Base-by-base conservation (phyloP, 2,329 filamentous ascomycete genomes). In the Arthrocladium fulminans region DNA sequence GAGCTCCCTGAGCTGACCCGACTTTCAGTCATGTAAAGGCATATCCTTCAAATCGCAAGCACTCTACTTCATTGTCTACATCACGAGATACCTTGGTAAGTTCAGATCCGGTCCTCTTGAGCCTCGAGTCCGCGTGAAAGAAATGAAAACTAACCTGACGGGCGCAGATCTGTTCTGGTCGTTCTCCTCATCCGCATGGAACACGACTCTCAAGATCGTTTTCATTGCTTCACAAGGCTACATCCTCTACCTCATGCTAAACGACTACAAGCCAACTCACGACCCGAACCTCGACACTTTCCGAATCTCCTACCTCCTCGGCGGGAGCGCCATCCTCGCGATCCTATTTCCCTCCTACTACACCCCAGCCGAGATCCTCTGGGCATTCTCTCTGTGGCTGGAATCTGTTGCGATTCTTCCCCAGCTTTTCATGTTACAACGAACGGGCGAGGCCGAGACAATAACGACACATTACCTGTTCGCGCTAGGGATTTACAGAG, bases 41-140 rank as follows among this genome's bases (percentile, higher is more conserved):
- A 90, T 98, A 69, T 98, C 92, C 13, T 97, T 98, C 79, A 98
- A 98, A 68, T 96, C 90, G 53, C 92, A 98, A 76, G 87, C 83
- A 44, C 78, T 98, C 49, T 98, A 98, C 70, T 75, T 97, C 58
- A 73, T 95, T 38, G 92, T 98, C 61, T 98, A 98, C 69, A 66
- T 94, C 37, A 94, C 89, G 54, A 81, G 92, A 63, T 98, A 98
- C 69, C 79, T 98, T 54, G 84, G 84, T 87, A 72, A 48, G 67
- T 50, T 32, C 10, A 30, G 19, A 20, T 43, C n/a, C 44, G 22
- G 20, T 22, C 8, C 23, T 19, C 22, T 34, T n/a, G 23, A 8
- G 15, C 17, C 6, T 45, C n/a, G n/a, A n/a, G n/a, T 27, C 19
- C 12, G 25, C 38, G 13, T 13, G n/a, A 32, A 15, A 20, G n/a